Percentiles rank a stretch among this genome's conserved stretches.
These are phyloP conservation scores for Ephemerocybe angulata DNA, from an alignment of 768 basidiomycete species.

Conservation along the genomic window DNA sequence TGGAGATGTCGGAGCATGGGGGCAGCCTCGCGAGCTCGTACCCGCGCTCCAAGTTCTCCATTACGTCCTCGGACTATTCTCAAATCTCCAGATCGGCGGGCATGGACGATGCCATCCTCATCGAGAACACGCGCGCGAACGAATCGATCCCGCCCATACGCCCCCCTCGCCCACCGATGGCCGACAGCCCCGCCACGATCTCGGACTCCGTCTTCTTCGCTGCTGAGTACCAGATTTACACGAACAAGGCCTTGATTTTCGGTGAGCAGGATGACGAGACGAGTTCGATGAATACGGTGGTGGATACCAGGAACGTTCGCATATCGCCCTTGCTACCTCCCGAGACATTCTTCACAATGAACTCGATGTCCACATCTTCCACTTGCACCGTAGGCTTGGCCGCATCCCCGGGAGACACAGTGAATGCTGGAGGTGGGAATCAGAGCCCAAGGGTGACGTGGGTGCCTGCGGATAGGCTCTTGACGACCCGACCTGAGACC, in stretches of 20 bases:
- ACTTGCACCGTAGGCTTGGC: too few relatives aligned
- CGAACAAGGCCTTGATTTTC: not conserved
- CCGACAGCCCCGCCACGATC: slow-evolving; percentile 12
- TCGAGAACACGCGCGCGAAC: slow-evolving; percentile 7
- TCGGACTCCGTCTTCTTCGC: slow-evolving; percentile 3
- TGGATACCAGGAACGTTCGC: too few relatives aligned
- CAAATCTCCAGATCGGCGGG: slow-evolving; percentile 1
- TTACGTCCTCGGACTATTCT: slow-evolving; percentile 12
- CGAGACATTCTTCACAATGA: slow-evolving; percentile 1
- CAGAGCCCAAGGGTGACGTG: too few relatives aligned
- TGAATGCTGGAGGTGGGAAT: too few relatives aligned
- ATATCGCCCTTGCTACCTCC: slow-evolving; percentile 5
- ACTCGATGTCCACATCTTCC: not conserved
- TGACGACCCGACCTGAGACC: too few relatives aligned
- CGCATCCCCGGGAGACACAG: too few relatives aligned
- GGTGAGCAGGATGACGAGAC: not conserved
- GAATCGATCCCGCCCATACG: slow-evolving; percentile 4
- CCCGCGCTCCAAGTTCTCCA: slow-evolving; percentile 12
- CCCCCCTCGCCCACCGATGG: slow-evolving; percentile 13
- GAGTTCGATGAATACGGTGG: not conserved
- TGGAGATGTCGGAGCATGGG: not conserved
- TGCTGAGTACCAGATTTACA: slow-evolving; percentile 1
- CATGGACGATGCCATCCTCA: slow-evolving; percentile 4
- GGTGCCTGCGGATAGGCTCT: too few relatives aligned
- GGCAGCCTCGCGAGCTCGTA: not conserved